Percentiles rank a stretch among this genome's conserved stretches.
These are phyloP conservation scores for Coccomyxa sp. DNA, from an alignment of 139 green algal species.

Conservation along the genomic window DNA sequence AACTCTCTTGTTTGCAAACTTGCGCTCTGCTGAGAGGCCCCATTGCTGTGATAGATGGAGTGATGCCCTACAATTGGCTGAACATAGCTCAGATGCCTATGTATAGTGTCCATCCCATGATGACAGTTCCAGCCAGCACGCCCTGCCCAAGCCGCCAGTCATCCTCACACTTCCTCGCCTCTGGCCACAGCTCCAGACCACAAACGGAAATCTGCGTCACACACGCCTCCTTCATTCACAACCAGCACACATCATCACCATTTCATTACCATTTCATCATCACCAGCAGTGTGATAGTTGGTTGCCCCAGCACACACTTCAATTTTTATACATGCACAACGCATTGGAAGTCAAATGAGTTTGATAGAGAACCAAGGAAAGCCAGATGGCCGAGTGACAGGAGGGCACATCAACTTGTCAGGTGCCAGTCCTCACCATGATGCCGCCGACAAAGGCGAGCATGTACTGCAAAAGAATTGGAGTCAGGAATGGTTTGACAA, in stretches of 20 bases:
- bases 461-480: slow-evolving; percentile 59
- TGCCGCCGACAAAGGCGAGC: slow-evolving; percentile 75
- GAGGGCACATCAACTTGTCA: too few species aligned
- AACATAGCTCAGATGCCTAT: slow-evolving; percentile 19
- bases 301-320: neutral
- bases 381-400: too few species aligned
- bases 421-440: slow-evolving; percentile 60
- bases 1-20: too few species aligned
- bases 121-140: slow-evolving; percentile 41
- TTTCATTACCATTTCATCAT: too few species aligned
- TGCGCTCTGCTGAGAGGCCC: too few species aligned
- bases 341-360: neutral
- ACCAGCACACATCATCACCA: neutral
- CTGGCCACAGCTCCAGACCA: slow-evolving; percentile 79
- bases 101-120: slow-evolving; percentile 76
- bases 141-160: slow-evolving; percentile 54
- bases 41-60: too few species aligned
- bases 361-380: too few species aligned
- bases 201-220: slow-evolving; percentile 65
- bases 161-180: slow-evolving; percentile 65
- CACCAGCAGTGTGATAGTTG: too few species aligned
- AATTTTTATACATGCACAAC: neutral
- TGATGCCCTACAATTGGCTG: too few species aligned
- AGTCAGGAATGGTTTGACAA: slow-evolving; percentile 64
- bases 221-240: neutral